phyloP scores from a whole-genome alignment of 2,329 filamentous ascomycete genomes.

The Zarea fungicola region DNA sequence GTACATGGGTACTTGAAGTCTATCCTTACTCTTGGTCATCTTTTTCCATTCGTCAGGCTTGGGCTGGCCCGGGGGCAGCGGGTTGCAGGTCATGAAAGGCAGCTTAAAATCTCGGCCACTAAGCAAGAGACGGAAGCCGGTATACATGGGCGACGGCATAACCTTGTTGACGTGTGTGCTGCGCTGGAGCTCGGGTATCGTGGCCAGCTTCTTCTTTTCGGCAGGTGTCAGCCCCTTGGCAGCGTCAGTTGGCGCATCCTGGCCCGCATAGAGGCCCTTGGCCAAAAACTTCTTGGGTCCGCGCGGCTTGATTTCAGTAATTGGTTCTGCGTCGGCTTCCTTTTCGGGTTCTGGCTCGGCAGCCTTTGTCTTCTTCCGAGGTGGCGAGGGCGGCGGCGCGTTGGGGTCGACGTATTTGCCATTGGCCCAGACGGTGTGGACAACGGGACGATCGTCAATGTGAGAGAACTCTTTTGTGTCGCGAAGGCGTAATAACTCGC shows the following conservation, averaged over 20 bases:
- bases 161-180: slow-evolving; percentile 47
- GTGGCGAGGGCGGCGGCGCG: slow-evolving; percentile 32
- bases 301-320: slow-evolving; percentile 34
- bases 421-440: slow-evolving; percentile 59
- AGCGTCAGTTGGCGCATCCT: slow-evolving; percentile 50
- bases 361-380: slow-evolving; percentile 30
- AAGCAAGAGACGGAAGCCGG: slow-evolving; percentile 65
- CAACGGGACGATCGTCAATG: slow-evolving; percentile 52
- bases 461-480: slow-evolving; percentile 59
- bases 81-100: slow-evolving; percentile 85
- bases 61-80: slow-evolving; percentile 76
- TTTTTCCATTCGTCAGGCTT: slow-evolving; percentile 93
- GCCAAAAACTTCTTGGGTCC: slow-evolving; percentile 70
- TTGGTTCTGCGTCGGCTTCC: slow-evolving; percentile 33
- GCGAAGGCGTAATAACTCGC: slow-evolving; percentile 55
- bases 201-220: slow-evolving; percentile 48
- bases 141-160: slow-evolving; percentile 74
- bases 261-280: slow-evolving; percentile 84
- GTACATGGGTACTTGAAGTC: not conserved
- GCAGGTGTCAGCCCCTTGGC: slow-evolving; percentile 42
- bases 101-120: slow-evolving; percentile 78
- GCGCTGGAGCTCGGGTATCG: slow-evolving; percentile 42
- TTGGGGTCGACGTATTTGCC: slow-evolving; percentile 54
- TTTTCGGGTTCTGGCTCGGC: slow-evolving; percentile 19
- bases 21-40: slow-evolving; percentile 74